Percentiles rank a stretch among this genome's conserved stretches.
These are phyloP conservation scores for Botrytis deweyae DNA, from an alignment of 2,329 filamentous ascomycete species.

Conservation along the genomic window DNA sequence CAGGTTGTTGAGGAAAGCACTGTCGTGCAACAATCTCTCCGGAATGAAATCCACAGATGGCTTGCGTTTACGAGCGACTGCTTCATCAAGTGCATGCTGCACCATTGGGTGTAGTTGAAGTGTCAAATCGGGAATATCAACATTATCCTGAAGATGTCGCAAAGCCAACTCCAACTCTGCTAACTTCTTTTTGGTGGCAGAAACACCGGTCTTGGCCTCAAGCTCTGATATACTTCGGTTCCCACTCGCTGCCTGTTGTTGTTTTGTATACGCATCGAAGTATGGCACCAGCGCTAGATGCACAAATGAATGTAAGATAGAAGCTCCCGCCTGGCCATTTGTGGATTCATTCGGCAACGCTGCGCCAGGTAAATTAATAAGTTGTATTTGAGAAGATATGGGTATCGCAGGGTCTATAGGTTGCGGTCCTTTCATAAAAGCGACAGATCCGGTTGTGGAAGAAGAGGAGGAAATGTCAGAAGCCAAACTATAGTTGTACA, in stretches of 20 bases:
- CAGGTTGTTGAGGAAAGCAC: slow-evolving; percentile 86
- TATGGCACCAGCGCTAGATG: slow-evolving; percentile 91
- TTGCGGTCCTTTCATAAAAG: slow-evolving; percentile 84
- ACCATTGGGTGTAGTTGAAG: slow-evolving; percentile 87
- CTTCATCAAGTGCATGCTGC: slow-evolving; percentile 78
- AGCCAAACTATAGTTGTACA: slow-evolving; percentile 76
- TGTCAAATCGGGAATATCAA: slow-evolving; percentile 91
- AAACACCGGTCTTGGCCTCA: slow-evolving; percentile 90
- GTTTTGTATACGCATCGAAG: slow-evolving; percentile 94
- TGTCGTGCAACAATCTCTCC: slow-evolving; percentile 75
- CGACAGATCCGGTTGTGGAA: slow-evolving; percentile 81
- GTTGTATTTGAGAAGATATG: slow-evolving; percentile 84
- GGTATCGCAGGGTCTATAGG: slow-evolving; percentile 82
- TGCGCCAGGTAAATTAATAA: slow-evolving; percentile 86
- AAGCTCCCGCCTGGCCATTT: slow-evolving; percentile 67
- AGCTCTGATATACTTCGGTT: slow-evolving; percentile 75
- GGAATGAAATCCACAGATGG: slow-evolving; percentile 79
- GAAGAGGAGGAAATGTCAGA: slow-evolving; percentile 77
- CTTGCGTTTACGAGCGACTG: slow-evolving; percentile 62
- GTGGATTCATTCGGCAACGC: slow-evolving; percentile 63
- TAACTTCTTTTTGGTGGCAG: slow-evolving; percentile 95
- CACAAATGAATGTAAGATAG: slow-evolving; percentile 81
- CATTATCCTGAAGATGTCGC: slow-evolving; percentile 92
- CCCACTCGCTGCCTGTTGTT: slow-evolving; percentile 64
- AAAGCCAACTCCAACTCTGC: slow-evolving; percentile 90